Evolutionary conservation across 2,329 filamentous ascomycete genomes (phyloP).

Genomic region (Trichoderma sp.): DNA sequence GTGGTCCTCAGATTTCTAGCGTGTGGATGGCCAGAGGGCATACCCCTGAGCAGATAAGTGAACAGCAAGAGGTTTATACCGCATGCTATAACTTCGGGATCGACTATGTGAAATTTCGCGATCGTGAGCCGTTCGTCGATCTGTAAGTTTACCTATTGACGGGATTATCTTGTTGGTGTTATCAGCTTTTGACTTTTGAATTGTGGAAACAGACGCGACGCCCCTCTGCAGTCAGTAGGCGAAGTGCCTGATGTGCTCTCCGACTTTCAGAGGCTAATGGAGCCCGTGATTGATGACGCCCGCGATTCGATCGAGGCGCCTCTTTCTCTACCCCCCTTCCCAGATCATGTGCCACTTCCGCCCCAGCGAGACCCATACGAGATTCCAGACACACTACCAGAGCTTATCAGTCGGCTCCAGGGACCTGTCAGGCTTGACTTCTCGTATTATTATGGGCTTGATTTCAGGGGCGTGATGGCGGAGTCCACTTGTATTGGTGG

Average conservation of each 20-base stretch:
- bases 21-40: conserved; percentile 75
- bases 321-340: conserved; percentile 54
- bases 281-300: conserved; percentile 52
- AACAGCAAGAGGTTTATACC: conserved; percentile 55
- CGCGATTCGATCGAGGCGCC: conserved; percentile 24
- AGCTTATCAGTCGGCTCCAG: conserved; percentile 52
- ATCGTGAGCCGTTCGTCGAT: conserved; percentile 78
- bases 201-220: conserved; percentile 55
- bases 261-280: conserved; percentile 67
- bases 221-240: conserved; percentile 51
- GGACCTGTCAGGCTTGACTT: conserved; percentile 46
- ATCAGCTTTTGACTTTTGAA: not conserved
- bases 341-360: conserved; percentile 49
- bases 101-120: conserved; percentile 63
- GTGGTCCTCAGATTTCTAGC: conserved; percentile 48
- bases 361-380: conserved; percentile 60
- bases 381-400: conserved; percentile 55
- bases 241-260: conserved; percentile 75
- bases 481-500: conserved; percentile 60
- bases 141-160: conserved; percentile 55
- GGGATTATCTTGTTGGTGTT: not conserved
- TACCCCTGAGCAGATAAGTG: conserved; percentile 64
- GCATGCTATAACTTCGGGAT: conserved; percentile 52
- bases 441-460: conserved; percentile 41
- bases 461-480: conserved; percentile 56